Conservation (phyloP, 345 rosid species). For the Salix caprea region DNA sequence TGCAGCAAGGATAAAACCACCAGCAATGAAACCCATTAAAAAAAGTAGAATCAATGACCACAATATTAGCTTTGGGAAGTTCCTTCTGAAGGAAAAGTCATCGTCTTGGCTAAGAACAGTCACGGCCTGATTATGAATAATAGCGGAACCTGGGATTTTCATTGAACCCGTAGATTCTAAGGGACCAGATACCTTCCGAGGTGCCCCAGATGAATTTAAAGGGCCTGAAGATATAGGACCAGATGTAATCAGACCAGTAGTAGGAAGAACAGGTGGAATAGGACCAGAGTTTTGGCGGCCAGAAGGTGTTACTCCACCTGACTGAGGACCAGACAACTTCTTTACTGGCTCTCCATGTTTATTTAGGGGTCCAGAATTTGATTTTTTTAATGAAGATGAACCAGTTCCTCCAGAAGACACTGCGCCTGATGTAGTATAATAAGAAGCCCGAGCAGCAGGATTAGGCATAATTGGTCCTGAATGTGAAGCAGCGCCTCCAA, state of each 20-base stretch:
- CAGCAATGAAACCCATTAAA: constrained; percentile 81
- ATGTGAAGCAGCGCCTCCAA: constrained; percentile 73
- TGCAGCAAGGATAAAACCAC: constrained; percentile 81
- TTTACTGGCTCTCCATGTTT: constrained; percentile 87
- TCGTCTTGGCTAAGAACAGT: constrained; percentile 65
- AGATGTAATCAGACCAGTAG: constrained; percentile 93
- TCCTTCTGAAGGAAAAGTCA: constrained; percentile 63
- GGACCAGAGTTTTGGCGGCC: constrained; percentile 93
- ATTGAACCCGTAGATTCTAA: constrained; percentile 76
- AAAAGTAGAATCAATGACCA: constrained; percentile 70
- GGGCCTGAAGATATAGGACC: constrained; percentile 89
- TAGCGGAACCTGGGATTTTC: constrained; percentile 48
- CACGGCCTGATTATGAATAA: constrained; percentile 77
- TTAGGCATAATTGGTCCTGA: constrained; percentile 83
- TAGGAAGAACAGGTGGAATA: constrained; percentile 76
- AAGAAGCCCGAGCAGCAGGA: constrained; percentile 60
- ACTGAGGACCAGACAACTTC: constrained; percentile 90
- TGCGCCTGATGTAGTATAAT: constrained; percentile 66
- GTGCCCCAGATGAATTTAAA: constrained; percentile 75
- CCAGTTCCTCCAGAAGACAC: constrained; percentile 57
- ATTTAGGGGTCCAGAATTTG: constrained; percentile 88
- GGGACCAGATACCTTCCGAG: constrained; percentile 91
- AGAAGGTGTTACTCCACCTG: constrained; percentile 76
- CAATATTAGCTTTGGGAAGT: constrained; percentile 68
- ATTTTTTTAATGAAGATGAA: constrained; percentile 80